Evolutionary conservation across 2,329 filamentous ascomycete species (phyloP), one percentile per base, ranked within the genome.

Genomic region (Neofusicoccum sp.): DNA sequence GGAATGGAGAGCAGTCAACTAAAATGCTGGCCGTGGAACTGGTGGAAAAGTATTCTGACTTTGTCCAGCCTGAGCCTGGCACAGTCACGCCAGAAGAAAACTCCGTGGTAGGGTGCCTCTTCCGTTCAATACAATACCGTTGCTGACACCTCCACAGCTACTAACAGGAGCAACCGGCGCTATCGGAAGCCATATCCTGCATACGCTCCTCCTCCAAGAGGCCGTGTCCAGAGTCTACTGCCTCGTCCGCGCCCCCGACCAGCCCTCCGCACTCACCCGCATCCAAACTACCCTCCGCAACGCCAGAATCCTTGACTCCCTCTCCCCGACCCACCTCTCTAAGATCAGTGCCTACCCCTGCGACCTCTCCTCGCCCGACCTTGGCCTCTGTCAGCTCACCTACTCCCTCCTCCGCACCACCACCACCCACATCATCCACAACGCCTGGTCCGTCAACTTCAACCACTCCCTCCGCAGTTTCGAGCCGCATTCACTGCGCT

Each of bases 111-210:
- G 34, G 59, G 49, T 6, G 11, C 9, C 36, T 52, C 31, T 61
- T 31, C 4, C 41, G 1, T n/a, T 16, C 49, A 33, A 9, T 36
- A 4, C 22, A 11, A 1, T 0, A 2, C 7, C 14, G 4, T 29
- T 12, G 29, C 37, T 43, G 22, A 43, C 58, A 22, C 7, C 8
- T 5, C 41, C 61, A 62, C 34, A 78, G 71, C 74, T 86, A 2
- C 72, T 89, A 2, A 89, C 87, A 0, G 87, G 87, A 1, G 81
- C 84, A 0, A 89, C 87, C 0, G 87, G 87, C 0, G 87, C 86
- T 2, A 77, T 89, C 0, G 87, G 87, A 1, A 78, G 83, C 0
- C 85, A 88, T 66, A 77, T 87, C 1, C 77, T 85, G 2, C 64
- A 68, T 14, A 67, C 72, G 31, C 62, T 75, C 16, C 65, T 70